Percentiles rank a stretch among this genome's conserved stretches.
Conservation (phyloP, 2,329 filamentous ascomycete species). For the Colletotrichum musae region DNA sequence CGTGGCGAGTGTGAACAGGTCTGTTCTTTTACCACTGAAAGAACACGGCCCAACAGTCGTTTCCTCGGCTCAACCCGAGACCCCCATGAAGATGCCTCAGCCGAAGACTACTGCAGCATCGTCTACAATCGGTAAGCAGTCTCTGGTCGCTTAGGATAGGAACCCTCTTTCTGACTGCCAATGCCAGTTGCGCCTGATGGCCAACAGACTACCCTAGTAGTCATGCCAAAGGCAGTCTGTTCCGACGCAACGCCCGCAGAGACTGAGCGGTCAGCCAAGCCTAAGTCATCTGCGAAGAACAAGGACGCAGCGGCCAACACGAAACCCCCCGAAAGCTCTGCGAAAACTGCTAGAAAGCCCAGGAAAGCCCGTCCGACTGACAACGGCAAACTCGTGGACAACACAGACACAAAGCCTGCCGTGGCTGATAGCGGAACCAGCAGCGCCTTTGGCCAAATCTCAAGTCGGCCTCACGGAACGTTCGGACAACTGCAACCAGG, state of each 20-base stretch:
- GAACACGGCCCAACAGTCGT: not conserved
- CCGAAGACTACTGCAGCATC: not conserved
- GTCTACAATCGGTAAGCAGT: not conserved
- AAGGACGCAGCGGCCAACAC: not conserved
- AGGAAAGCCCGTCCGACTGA: not conserved
- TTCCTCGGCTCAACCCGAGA: not conserved
- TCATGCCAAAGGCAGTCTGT: not conserved
- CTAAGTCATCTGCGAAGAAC: not conserved
- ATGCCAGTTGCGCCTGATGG: slow-evolving; percentile 1
- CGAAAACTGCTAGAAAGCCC: not conserved
- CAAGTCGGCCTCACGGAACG: not conserved
- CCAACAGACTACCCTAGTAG: not conserved
- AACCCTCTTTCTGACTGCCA: not conserved
- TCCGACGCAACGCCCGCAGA: not conserved
- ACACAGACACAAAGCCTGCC: not conserved
- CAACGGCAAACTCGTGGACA: not conserved
- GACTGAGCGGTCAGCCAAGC: not conserved
- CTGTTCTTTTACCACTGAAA: not conserved
- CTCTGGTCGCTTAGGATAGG: not conserved
- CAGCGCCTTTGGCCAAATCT: not conserved
- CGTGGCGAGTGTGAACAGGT: slow-evolving; percentile 20
- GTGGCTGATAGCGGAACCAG: not conserved
- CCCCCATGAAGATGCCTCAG: not conserved
- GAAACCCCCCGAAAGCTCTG: not conserved
- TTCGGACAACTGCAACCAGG: too few species aligned